Evolutionary conservation across 495 filamentous ascomycete species (phyloP), one percentile per base, ranked within the genome.

Genomic region (Pseudoneurospora amorphoporcata): DNA sequence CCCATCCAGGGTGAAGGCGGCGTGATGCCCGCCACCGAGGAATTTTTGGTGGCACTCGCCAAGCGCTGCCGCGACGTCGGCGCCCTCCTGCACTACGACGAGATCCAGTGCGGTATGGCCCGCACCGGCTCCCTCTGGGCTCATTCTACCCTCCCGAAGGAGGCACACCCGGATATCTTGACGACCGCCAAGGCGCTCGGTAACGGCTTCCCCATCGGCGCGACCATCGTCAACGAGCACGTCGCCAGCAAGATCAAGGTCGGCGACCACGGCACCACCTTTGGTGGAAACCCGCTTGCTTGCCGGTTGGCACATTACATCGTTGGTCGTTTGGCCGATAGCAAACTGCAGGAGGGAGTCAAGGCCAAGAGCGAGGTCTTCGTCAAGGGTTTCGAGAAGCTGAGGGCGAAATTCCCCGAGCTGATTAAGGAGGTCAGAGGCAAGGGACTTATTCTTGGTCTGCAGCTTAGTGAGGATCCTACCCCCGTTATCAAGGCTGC

Each of bases 1-100:
- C 95, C 95, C 16, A 98, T 99, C 74, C 95, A 99, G 83, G 95
- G 95, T 45, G 95, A 99, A 83, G 95, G 95, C 43, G 95, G 95
- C 73, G 90, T 99, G 42, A 91, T 93, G 74, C 88, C 92, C 12
- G 95, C 92, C 3, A 92, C 87, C 5, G 88, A 90, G 3, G 91
- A 92, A 73, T 99, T 98, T 81, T 85, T 98, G 8, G 72, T 85
- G 10, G 90, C 92, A 0, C 86, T 99, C 12, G 91, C 91, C 71
- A 87, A 86, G 74, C 88, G 94, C 69, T 98, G 95, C 81, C 89
- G 90, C 68, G 92, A 93, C 77, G 93, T 97, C 39, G 92, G 92
- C 43, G 96, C 95, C 0, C 87, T 98, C 10, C 83, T 99, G 70
- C 91, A 97, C 76, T 97, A 93, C 82, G 95, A 99, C 74, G 95